These are phyloP conservation scores for Fraxinus ornus DNA, from an alignment of 305 asterid species.

Conservation along the genomic window DNA sequence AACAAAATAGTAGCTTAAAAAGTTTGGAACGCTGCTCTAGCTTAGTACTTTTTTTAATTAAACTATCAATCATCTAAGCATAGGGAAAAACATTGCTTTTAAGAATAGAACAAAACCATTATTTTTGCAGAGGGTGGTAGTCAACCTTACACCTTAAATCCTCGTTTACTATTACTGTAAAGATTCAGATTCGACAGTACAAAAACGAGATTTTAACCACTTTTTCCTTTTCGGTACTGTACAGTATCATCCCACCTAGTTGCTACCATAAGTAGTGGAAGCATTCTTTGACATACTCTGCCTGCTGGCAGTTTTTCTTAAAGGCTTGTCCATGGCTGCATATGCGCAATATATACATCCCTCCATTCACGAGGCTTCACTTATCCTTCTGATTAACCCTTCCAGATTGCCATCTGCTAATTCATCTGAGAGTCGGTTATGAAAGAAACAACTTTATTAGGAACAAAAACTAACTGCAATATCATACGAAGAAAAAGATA, in stretches of 20 bases:
- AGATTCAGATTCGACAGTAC: neutral
- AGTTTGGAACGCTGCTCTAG: neutral
- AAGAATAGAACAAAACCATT: neutral
- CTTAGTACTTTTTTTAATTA: neutral
- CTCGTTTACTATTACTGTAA: neutral
- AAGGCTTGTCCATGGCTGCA: conserved; percentile 16
- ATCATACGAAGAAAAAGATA: neutral
- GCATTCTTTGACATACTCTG: neutral
- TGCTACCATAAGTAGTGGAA: neutral
- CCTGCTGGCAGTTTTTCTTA: neutral
- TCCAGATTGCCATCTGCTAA: neutral
- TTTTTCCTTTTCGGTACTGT: neutral
- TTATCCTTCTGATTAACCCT: neutral
- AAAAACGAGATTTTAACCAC: neutral
- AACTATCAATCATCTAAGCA: neutral
- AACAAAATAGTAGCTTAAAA: neutral
- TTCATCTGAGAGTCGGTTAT: neutral
- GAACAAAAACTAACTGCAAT: neutral
- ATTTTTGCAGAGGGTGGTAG: neutral
- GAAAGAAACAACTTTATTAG: neutral
- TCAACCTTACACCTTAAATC: neutral
- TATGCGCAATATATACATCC: conserved; percentile 22
- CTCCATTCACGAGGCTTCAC: neutral
- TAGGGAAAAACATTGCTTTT: neutral
- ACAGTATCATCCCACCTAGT: neutral